Conservation (phyloP, 192 early-diverging fungal genomes). For the Coemansia sp. region DNA sequence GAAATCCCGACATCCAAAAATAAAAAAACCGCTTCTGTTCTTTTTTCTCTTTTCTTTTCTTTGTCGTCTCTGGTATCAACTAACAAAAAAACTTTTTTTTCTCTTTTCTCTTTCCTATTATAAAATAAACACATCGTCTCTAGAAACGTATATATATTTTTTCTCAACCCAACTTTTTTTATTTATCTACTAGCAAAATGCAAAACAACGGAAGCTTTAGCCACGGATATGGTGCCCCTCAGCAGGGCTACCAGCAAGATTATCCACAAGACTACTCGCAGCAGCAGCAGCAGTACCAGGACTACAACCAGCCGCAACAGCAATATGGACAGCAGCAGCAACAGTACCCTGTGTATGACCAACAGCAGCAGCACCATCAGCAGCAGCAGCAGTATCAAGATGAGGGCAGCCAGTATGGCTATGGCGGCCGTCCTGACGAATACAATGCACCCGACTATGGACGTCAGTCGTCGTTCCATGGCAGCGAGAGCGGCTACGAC, state of each 20-base stretch:
- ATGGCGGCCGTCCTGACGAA: constrained; percentile 16
- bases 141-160: background rate
- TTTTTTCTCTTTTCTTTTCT: background rate
- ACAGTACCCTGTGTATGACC: background rate
- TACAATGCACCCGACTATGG: constrained; percentile 9
- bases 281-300: constrained; percentile 12
- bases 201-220: constrained; percentile 8
- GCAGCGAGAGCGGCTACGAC: constrained; percentile 5
- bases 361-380: background rate
- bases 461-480: background rate
- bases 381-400: constrained; percentile 18
- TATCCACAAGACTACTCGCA: constrained; percentile 13
- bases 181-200: background rate
- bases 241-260: constrained; percentile 8
- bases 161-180: background rate
- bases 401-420: constrained; percentile 1
- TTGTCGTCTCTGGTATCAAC: background rate
- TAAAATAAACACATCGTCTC: background rate
- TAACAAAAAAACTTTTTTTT: background rate
- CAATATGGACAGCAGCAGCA: constrained; percentile 16
- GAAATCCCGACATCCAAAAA: background rate
- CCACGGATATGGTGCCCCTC: constrained; percentile 18
- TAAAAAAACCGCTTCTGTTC: background rate
- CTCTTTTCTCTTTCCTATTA: background rate
- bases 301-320: constrained; percentile 7